Evolutionary conservation across 176 grass and related monocot species (phyloP).

Genomic region (Ensete ventricosum): DNA sequence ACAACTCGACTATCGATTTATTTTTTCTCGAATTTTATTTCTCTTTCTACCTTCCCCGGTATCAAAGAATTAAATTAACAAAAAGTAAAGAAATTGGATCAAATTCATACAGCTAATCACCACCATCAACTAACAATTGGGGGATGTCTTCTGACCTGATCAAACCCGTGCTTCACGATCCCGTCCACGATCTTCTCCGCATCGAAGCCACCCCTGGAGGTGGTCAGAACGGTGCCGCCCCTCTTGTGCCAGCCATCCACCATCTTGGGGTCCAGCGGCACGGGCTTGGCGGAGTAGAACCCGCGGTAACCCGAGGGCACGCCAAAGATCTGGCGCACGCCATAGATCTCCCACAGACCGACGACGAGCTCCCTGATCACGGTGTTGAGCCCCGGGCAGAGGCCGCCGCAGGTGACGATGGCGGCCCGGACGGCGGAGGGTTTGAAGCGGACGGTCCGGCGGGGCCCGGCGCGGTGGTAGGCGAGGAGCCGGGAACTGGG

Average conservation of each 20-base stretch:
- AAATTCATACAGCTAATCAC: background rate
- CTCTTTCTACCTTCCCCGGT: too few species aligned
- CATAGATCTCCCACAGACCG: constrained; percentile 61
- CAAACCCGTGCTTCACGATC: constrained; percentile 61
- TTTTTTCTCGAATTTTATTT: too few species aligned
- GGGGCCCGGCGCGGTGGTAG: constrained; percentile 73
- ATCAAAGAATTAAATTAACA: background rate
- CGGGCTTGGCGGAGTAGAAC: constrained; percentile 60
- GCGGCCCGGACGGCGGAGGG: constrained; percentile 46
- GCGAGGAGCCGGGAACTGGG: constrained; percentile 26
- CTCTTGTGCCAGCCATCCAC: constrained; percentile 84
- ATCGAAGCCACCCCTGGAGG: constrained; percentile 74
- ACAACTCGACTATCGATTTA: too few species aligned
- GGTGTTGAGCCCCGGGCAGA: constrained; percentile 84
- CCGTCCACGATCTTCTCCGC: constrained; percentile 66
- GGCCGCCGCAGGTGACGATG: constrained; percentile 83
- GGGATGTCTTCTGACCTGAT: constrained; percentile 30
- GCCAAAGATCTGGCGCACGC: constrained; percentile 66
- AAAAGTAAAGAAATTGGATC: background rate
- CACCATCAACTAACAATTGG: background rate
- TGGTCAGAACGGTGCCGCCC: constrained; percentile 69
- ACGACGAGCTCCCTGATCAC: constrained; percentile 85
- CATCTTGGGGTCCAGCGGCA: constrained; percentile 34
- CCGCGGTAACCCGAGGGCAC: constrained; percentile 66
- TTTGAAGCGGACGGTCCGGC: constrained; percentile 36